Evolutionary conservation across 192 early-diverging fungal species (phyloP).

Genomic region (Umbelopsis sp.): DNA sequence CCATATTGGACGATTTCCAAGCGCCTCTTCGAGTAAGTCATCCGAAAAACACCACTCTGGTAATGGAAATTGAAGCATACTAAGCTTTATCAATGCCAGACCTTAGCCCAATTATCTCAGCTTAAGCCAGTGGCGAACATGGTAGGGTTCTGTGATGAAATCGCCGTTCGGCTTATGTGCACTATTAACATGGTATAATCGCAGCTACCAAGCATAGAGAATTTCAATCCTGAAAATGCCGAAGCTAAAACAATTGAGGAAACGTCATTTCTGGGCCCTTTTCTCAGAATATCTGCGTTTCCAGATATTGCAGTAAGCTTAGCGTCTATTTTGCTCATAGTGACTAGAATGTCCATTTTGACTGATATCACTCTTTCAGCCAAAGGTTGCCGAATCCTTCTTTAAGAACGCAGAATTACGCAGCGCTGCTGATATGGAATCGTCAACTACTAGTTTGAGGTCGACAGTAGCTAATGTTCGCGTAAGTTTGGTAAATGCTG

Average conservation of each 20-base stretch:
- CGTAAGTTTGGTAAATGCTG: slow-evolving; percentile 6
- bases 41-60: neutral
- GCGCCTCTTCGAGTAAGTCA: slow-evolving; percentile 50
- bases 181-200: neutral
- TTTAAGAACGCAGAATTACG: slow-evolving; percentile 58
- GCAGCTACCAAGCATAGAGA: slow-evolving; percentile 35
- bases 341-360: neutral
- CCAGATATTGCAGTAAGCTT: slow-evolving; percentile 49
- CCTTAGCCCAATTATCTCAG: slow-evolving; percentile 51
- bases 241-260: slow-evolving; percentile 61
- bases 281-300: slow-evolving; percentile 62
- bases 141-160: slow-evolving; percentile 24
- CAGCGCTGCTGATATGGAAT: slow-evolving; percentile 53
- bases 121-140: slow-evolving; percentile 57
- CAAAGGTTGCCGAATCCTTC: slow-evolving; percentile 47
- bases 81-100: slow-evolving; percentile 34
- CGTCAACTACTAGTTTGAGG: slow-evolving; percentile 59
- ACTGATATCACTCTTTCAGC: slow-evolving; percentile 43
- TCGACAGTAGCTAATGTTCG: slow-evolving; percentile 63
- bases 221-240: slow-evolving; percentile 60
- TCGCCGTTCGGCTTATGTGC: neutral
- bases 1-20: slow-evolving; percentile 53
- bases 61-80: neutral
- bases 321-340: neutral
- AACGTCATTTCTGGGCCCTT: slow-evolving; percentile 75